Evolutionary conservation across 208 protist species (phyloP).

Genomic region (Borovskyia barvae): DNA sequence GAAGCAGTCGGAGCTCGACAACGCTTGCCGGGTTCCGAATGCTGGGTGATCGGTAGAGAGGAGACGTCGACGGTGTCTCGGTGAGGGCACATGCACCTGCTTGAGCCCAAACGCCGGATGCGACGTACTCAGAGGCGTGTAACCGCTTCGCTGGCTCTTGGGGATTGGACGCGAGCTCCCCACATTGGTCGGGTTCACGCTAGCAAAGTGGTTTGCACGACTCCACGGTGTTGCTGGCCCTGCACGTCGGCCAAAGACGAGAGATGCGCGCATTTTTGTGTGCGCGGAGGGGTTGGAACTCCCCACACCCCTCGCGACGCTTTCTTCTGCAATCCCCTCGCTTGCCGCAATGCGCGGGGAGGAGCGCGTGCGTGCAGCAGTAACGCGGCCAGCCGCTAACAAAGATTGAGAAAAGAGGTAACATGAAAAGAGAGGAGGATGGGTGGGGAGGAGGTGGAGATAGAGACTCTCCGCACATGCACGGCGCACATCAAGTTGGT

Average conservation of each 20-base stretch:
- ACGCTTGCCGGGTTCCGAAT: constrained; percentile 54
- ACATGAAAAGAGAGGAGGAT: constrained; percentile 11
- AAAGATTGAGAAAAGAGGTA: constrained; percentile 4
- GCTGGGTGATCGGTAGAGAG: constrained; percentile 74
- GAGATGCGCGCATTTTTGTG: no score
- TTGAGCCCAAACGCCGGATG: constrained; percentile 77
- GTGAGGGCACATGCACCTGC: constrained; percentile 38
- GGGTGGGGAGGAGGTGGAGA: no score
- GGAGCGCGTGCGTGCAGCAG: no score
- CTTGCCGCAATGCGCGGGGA: no score
- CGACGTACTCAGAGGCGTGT: constrained; percentile 46
- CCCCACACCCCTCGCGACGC: no score
- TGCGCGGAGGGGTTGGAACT: no score
- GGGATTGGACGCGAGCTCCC: constrained; percentile 16
- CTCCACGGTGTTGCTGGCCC: background rate
- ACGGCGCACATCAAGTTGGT: no score
- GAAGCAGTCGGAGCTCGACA: constrained; percentile 57
- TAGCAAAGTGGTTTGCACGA: constrained; percentile 13
- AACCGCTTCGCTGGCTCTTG: constrained; percentile 28
- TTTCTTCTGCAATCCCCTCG: no score
- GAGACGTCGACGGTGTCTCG: constrained; percentile 14
- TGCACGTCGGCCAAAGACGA: background rate
- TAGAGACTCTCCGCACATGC: no score
- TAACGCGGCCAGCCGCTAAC: background rate
- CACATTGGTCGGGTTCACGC: constrained; percentile 33